Conservation (phyloP, 352 stramenopile genomes). For the Pythium coloratum region DNA sequence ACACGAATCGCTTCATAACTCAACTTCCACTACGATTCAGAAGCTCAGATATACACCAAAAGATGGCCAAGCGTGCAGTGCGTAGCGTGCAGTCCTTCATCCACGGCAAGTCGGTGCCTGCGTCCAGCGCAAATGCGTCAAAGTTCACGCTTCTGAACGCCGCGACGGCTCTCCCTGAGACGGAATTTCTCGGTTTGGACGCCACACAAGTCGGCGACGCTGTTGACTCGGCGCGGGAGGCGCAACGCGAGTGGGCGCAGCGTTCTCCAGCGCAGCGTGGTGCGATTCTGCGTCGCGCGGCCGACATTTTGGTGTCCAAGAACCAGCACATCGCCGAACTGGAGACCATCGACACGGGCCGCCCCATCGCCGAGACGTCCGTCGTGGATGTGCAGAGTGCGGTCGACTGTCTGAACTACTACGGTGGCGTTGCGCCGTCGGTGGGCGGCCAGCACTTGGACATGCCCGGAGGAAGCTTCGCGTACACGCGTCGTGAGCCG, state of each 20-base stretch:
- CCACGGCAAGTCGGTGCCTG: constrained; percentile 57
- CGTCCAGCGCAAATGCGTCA: constrained; percentile 16
- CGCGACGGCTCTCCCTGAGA: constrained; percentile 46
- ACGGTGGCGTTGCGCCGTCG: constrained; percentile 60
- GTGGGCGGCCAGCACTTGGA: constrained; percentile 74
- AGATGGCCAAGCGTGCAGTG: constrained; percentile 18
- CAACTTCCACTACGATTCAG: not conserved
- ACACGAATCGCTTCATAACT: constrained; percentile 1
- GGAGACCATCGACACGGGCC: constrained; percentile 79
- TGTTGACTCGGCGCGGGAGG: constrained; percentile 40
- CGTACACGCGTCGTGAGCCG: constrained; percentile 75
- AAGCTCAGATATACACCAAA: not conserved
- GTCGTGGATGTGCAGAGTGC: constrained; percentile 71
- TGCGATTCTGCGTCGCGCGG: constrained; percentile 59
- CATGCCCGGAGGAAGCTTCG: constrained; percentile 62
- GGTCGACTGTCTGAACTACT: constrained; percentile 80
- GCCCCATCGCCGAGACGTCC: constrained; percentile 71
- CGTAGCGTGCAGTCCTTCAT: constrained; percentile 66
- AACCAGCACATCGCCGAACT: constrained; percentile 70
- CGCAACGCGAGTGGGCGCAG: constrained; percentile 65
- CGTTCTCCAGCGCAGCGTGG: constrained; percentile 61
- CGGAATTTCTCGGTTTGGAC: constrained; percentile 51
- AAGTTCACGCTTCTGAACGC: constrained; percentile 66
- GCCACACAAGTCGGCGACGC: constrained; percentile 48
- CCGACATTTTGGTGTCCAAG: constrained; percentile 53